phyloP scores from a whole-genome alignment of 495 filamentous ascomycete genomes.

The Amphirosellinia nigrospora region DNA sequence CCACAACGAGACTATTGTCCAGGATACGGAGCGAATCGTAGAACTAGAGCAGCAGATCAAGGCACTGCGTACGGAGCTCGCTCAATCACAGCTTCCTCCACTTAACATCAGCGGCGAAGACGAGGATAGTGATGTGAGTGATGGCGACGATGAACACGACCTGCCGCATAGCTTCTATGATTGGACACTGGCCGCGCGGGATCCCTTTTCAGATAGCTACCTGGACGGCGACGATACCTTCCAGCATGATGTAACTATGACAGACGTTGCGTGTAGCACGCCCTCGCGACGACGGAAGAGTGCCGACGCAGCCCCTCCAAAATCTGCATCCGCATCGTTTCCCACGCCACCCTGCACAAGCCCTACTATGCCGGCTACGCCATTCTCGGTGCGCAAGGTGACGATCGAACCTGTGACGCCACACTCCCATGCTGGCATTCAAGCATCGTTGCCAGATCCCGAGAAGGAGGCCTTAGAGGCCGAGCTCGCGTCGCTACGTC shows the following conservation, averaged over 20 bases:
- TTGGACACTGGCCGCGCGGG: constrained; percentile 51
- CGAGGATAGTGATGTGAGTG: constrained; percentile 29
- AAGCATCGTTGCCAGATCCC: constrained; percentile 48
- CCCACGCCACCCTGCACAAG: constrained; percentile 58
- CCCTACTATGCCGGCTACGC: constrained; percentile 38
- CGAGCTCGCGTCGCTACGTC: constrained; percentile 46
- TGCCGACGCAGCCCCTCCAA: not conserved
- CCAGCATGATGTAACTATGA: constrained; percentile 45
- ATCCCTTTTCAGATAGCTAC: constrained; percentile 50
- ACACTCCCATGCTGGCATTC: constrained; percentile 43
- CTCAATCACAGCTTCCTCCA: constrained; percentile 36
- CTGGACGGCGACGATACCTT: constrained; percentile 47
- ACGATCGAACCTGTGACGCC: constrained; percentile 46
- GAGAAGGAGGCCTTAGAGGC: constrained; percentile 50
- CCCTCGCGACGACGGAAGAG: constrained; percentile 39
- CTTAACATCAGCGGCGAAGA: constrained; percentile 24
- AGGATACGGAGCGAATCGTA: constrained; percentile 50
- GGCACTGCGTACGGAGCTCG: constrained; percentile 36
- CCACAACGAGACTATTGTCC: constrained; percentile 54
- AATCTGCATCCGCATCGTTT: constrained; percentile 44
- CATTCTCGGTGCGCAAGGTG: constrained; percentile 31
- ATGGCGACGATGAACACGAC: not conserved
- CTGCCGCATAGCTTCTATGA: constrained; percentile 36
- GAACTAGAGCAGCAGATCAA: constrained; percentile 51
- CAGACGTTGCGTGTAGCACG: constrained; percentile 50